A percentile compares a stretch with the other conserved stretches of the same genome.
Conservation (phyloP, 1,284 basidiomycete genomes). For the Leccinum pachyderme region DNA sequence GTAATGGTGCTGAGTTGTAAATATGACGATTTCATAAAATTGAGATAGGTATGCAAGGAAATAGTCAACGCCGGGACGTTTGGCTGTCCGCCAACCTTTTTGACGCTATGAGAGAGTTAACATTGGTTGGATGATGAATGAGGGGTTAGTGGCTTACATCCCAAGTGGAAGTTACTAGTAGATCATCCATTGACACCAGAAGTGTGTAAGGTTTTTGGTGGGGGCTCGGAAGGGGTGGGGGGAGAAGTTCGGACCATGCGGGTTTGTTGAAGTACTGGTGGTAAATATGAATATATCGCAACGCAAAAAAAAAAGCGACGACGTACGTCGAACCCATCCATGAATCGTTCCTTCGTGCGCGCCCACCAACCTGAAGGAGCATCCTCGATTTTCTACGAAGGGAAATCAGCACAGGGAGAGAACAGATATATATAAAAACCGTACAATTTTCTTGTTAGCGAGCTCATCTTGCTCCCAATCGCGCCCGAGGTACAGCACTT, state of each 20-base stretch:
- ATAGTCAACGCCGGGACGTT: conserved; percentile 96
- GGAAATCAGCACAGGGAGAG: conserved; percentile 7
- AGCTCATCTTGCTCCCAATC: conserved; percentile 62
- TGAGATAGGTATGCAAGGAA: conserved; percentile 96
- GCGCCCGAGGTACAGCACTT: conserved; percentile 53
- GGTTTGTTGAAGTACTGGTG: conserved; percentile 89
- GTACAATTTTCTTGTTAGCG: conserved; percentile 50
- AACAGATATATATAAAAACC: conserved; percentile 13
- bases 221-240: conserved; percentile 81
- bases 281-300: background rate
- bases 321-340: conserved; percentile 63
- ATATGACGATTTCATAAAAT: conserved; percentile 97
- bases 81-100: conserved; percentile 88
- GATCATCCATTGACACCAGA: conserved; percentile 88
- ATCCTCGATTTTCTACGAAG: conserved; percentile 50
- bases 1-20: conserved; percentile 89
- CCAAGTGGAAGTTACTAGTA: conserved; percentile 92
- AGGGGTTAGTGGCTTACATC: conserved; percentile 61
- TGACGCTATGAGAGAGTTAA: conserved; percentile 53
- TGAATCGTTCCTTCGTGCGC: conserved; percentile 58
- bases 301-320: conserved; percentile 6
- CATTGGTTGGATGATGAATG: background rate
- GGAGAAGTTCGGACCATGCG: conserved; percentile 88
- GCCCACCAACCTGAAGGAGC: conserved; percentile 60
- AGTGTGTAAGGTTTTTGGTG: conserved; percentile 92